These are phyloP conservation scores for Amylostereum chailletii DNA, from an alignment of 1,284 basidiomycete genomes.

Conservation along the genomic window DNA sequence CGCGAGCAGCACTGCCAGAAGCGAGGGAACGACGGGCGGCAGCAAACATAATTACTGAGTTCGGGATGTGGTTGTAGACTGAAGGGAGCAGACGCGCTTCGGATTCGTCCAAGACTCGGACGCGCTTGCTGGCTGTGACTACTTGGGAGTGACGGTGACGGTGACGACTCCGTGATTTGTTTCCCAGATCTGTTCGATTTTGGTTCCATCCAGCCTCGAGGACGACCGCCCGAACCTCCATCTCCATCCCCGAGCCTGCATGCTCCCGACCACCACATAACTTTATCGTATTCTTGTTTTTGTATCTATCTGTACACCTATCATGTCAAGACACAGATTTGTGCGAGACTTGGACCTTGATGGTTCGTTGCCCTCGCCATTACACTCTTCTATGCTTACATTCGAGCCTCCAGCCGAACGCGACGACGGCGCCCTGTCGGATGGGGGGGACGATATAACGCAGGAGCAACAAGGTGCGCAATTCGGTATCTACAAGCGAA, in stretches of 20 bases:
- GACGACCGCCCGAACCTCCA: background rate
- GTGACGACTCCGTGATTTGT: background rate
- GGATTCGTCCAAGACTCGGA: conserved; percentile 2
- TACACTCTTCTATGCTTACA: background rate
- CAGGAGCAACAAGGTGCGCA: conserved; percentile 56
- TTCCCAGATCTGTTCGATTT: background rate
- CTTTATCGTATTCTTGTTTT: background rate
- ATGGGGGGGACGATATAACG: conserved; percentile 66
- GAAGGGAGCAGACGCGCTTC: background rate
- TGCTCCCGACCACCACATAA: background rate
- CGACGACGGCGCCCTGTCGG: conserved; percentile 62
- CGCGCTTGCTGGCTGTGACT: background rate
- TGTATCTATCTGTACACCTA: background rate
- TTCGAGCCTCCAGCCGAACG: conserved; percentile 50
- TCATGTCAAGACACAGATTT: conserved; percentile 80
- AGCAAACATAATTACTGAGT: conserved; percentile 36
- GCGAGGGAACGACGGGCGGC: conserved; percentile 32
- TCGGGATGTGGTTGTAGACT: background rate
- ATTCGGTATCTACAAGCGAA: background rate
- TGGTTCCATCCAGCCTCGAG: background rate
- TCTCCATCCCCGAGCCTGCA: background rate
- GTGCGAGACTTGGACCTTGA: conserved; percentile 85
- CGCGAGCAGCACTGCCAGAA: conserved; percentile 36
- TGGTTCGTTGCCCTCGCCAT: conserved; percentile 36
- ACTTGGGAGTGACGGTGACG: background rate